Evolutionary conservation across 768 basidiomycete genomes (phyloP).

Genomic region (Tulasnella sp.): DNA sequence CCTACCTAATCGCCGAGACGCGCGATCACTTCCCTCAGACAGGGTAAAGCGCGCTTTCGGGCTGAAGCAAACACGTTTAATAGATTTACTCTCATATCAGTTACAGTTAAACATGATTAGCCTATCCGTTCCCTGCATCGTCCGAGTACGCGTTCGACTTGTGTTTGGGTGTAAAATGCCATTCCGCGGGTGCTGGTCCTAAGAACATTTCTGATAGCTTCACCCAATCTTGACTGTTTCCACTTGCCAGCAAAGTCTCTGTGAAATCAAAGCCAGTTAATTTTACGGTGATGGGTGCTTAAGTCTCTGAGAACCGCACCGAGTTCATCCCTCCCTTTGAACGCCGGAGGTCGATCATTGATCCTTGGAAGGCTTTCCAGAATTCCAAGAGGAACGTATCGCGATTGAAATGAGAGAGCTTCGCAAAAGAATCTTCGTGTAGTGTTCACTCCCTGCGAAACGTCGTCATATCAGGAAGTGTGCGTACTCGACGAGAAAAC

Average conservation of each 20-base stretch:
- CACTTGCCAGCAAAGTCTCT: conserved; percentile 80
- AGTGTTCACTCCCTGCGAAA: conserved; percentile 59
- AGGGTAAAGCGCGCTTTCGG: neutral
- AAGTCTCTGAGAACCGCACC: conserved; percentile 32
- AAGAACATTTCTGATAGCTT: conserved; percentile 93
- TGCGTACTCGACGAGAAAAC: conserved; percentile 20
- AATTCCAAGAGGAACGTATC: conserved; percentile 89
- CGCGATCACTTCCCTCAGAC: neutral
- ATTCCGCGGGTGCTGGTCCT: conserved; percentile 71
- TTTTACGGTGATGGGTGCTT: neutral
- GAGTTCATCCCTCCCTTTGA: conserved; percentile 76
- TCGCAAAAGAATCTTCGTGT: conserved; percentile 91
- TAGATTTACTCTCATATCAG: too few species aligned
- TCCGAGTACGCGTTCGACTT: conserved; percentile 72
- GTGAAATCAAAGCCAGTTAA: neutral
- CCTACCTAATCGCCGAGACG: neutral
- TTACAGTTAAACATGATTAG: too few species aligned
- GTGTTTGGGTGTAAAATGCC: conserved; percentile 86
- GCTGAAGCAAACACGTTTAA: too few species aligned
- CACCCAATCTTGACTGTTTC: conserved; percentile 77
- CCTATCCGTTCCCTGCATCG: conserved; percentile 45
- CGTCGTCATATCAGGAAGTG: neutral
- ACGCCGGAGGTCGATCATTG: conserved; percentile 86
- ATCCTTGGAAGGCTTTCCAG: conserved; percentile 76
- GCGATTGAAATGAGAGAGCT: conserved; percentile 89